Base-by-base conservation (phyloP, 2,329 filamentous ascomycete genomes). In the Diaporthe nobilis region DNA sequence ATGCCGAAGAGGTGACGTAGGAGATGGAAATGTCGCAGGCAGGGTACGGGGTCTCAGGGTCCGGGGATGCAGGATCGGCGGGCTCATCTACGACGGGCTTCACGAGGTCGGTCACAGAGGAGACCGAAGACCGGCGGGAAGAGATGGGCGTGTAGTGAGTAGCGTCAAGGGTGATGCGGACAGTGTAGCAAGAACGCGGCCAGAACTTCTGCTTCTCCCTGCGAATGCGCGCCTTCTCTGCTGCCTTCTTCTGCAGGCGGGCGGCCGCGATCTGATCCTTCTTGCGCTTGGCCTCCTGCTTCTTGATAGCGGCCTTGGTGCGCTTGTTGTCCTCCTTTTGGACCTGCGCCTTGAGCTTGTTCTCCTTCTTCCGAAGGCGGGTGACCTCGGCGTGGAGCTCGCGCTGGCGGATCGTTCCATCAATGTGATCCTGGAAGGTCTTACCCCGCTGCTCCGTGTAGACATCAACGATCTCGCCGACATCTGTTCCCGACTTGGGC, bases 1-100 rank as follows among this genome's bases (percentile, higher is more conserved):
- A 89, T 0, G 91, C 91, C 1, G 86, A 86, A 10, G 85, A 84
- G 0, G 91, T 91, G 49, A 92, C 87, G 79, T 93, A 93, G 0
- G 88, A 90, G n/a, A 93, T 79, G 4, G 87, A 85, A 9, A 93
- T 81, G 71, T 88, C 84, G 80, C 87, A 89, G 9, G 58, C 82
- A 61, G 74, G 71, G 42, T 25, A 55, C 12, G 60, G 55, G 13
- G 70, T 70, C 17, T 76, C 78, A 34, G 78, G 71, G 28, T 75
- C 83, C 76, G 87, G 79, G 77, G 83, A 83, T 77, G 88, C 85
- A 5, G 82, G 82, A 84, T 86, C 89, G 22, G 51, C 9, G 25
- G 49, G 31, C 39, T 85, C 88, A 76, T 90, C 88, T 0, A 86
- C 85, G 3, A 86, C 88, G 20, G 82, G 82, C 78, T 91, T 91